Evolutionary conservation across 148 eudicot genomes (phyloP).

Genomic region (Dysphania ambrosioides): DNA sequence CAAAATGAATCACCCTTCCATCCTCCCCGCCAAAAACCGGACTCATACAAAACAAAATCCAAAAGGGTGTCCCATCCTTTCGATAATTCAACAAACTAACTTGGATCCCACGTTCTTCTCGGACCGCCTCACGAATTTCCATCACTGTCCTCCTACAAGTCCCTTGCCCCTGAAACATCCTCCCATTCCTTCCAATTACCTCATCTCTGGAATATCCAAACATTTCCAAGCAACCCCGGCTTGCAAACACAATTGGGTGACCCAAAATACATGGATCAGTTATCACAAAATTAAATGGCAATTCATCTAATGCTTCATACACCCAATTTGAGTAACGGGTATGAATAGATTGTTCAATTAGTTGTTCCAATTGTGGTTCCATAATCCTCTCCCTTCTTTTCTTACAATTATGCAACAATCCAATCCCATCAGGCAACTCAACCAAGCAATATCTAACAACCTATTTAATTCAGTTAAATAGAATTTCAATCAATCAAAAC

Average conservation of each 20-base stretch:
- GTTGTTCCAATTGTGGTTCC: conserved; percentile 54
- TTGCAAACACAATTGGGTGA: conserved; percentile 89
- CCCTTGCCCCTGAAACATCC: conserved; percentile 76
- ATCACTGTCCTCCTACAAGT: conserved; percentile 68
- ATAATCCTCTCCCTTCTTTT: conserved; percentile 33
- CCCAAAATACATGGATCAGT: conserved; percentile 80
- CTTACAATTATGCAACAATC: conserved; percentile 32
- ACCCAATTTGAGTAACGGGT: conserved; percentile 61
- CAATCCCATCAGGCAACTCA: conserved; percentile 75
- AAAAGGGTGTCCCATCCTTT: conserved; percentile 81
- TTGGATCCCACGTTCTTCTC: conserved; percentile 63
- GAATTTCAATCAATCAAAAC: conserved; percentile 24
- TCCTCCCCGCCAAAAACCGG: conserved; percentile 76
- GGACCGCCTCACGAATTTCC: conserved; percentile 84
- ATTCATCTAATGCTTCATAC: conserved; percentile 67
- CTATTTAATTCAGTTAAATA: conserved; percentile 16
- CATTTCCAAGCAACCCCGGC: conserved; percentile 75
- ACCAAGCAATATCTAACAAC: conserved; percentile 22
- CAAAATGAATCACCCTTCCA: conserved; percentile 69
- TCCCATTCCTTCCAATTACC: conserved; percentile 80
- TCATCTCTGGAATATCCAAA: conserved; percentile 69
- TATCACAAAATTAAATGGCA: conserved; percentile 62
- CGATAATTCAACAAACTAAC: conserved; percentile 72
- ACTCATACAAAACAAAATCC: conserved; percentile 83
- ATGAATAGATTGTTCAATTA: conserved; percentile 53